Base-by-base conservation (phyloP, 306 rosid species). In the Casuarina cunninghamiana region DNA sequence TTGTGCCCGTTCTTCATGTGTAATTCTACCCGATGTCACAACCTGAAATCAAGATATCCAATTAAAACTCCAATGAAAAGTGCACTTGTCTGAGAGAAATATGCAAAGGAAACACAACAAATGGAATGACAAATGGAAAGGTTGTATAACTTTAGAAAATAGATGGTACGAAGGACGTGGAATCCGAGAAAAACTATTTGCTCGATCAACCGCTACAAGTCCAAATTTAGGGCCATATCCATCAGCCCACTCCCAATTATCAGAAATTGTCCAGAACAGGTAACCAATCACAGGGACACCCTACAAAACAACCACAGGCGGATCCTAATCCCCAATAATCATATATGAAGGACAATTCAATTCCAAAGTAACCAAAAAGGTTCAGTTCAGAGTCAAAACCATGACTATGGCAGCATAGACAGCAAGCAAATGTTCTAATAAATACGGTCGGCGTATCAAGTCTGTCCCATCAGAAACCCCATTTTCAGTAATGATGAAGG, bases 161-260 rank as follows among this genome's bases (percentile, higher is more conserved):
- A 93, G 90, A 75, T 88, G 86, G 88, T 95, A 95, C 3, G 99
- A 95, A 77, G 92, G 97, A 65, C 97, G 97, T 54, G 96, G 96
- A 32, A 66, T 83, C 72, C 97, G 90, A 41, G 96, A 87, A 80
- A 95, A 93, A 81, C 53, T 74, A 74, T 93, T 83, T 55, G 86
- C 88, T 2, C 97, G 88, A 79, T 95, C 97, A 88, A 95, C 97
- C 51, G 96, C 97, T 73, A 95, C 97, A 77, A 92, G 97, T 74
- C 99, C 99, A 81, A 95, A 95, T 87, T 93, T 95, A 75, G 99
- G 99, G 81, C 99, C 99, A 82, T 95, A 93, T 51, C 99, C 97
- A 88, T 93, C 99, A 50, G 99, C 99, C 99, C 97, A 95, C 81
- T 95, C 99, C 97, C 97, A 93, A 80, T 95, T 95, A 82, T 93